Evolutionary conservation across 495 filamentous ascomycete species (phyloP), one percentile per base, ranked within the genome.

Genomic region (Lophium mytilinum): DNA sequence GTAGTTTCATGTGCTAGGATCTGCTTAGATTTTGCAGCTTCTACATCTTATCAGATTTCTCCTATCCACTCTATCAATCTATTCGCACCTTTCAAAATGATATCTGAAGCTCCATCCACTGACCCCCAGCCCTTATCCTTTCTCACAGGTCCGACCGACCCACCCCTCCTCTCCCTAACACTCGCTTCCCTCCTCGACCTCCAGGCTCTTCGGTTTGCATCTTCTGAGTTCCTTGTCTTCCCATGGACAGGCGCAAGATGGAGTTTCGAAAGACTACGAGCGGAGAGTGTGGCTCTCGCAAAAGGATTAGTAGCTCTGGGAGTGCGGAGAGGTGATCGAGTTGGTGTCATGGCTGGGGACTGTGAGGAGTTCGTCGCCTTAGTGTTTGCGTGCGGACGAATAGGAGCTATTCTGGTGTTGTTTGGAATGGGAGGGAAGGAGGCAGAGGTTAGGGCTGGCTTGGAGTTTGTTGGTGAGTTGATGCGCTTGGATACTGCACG

Each of bases 391-490:
- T 81, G 81, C 33, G 77, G 80, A 2, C 73, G 79, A 14, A 79
- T 88, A n/a, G 83, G 83, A 14, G 83, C 80, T 33, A 80, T 84
- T 18, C 67, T 30, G 6, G 85, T 43, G 83, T 88, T 5, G 84
- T 86, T 33, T 70, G 86, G 60, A 86, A 88, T 70, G 86, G 85
- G 70, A 88, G 82, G 0, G 86, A 88, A 83, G 21, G 75, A 80
- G 0, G 76, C 74, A 12, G 84, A 88, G 66, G 75, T 81, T 3
- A 72, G 78, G 55, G 79, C 82, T 65, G 84, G 81, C 30, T 68
- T 88, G n/a, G 76, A 75, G 48, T 83, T 86, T 60, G 79, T 81
- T 8, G 80, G 82, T 83, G 69, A 52, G 73, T 67, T 36, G 10
- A 12, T 52, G n/a, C n/a, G n/a, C n/a, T n/a, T n/a, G n/a, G n/a